Percentiles rank a stretch among this genome's conserved stretches.
Evolutionary conservation across 2,329 filamentous ascomycete species (phyloP).

Genomic region (Penicillium sp.): DNA sequence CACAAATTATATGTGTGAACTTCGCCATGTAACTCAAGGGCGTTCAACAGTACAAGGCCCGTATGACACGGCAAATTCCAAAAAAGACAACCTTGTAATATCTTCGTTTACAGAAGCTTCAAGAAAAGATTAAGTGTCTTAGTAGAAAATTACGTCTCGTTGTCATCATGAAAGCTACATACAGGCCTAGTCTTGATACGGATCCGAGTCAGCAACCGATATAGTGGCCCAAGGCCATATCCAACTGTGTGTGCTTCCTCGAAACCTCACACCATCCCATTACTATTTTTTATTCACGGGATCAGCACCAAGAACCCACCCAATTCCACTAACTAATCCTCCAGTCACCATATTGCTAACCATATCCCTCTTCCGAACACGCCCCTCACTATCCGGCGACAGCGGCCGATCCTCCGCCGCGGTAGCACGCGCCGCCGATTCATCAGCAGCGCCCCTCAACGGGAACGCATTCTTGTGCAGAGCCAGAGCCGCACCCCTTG

Average conservation of each 20-base stretch:
- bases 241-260: background rate
- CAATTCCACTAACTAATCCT: conserved; percentile 61
- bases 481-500: conserved; percentile 50
- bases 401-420: conserved; percentile 11
- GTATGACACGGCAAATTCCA: background rate
- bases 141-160: background rate
- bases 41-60: too few relatives aligned
- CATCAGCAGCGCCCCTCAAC: conserved; percentile 28
- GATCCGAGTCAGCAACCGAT: background rate
- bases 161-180: conserved; percentile 3
- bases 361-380: conserved; percentile 52
- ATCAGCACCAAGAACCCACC: conserved; percentile 62
- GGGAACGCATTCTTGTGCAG: conserved; percentile 51
- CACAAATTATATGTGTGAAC: background rate
- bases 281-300: conserved; percentile 38
- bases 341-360: conserved; percentile 64
- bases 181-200: background rate
- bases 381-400: conserved; percentile 29
- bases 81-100: too few relatives aligned
- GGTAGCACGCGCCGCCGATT: conserved; percentile 2
- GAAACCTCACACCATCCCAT: background rate
- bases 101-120: too few relatives aligned
- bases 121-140: background rate
- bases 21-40: too few relatives aligned
- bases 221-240: background rate